Evolutionary conservation across 306 rosid genomes (phyloP), one percentile per base, ranked within the genome.

Genomic region (Prunus kanzakura): DNA sequence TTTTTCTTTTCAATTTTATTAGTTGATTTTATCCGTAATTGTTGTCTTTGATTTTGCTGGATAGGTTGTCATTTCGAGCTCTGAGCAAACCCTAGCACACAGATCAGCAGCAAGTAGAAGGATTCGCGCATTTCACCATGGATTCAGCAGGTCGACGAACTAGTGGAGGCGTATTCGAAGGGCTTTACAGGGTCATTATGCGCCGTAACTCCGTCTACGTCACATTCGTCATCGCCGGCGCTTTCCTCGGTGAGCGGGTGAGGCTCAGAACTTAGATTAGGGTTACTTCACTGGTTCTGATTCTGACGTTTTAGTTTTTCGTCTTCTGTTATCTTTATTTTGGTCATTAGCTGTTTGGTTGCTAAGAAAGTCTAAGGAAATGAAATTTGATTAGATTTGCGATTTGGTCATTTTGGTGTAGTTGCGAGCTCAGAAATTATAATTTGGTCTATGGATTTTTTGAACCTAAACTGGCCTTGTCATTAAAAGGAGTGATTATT

Each of bases 181-280:
- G 93, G 43, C 66, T 93, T 41, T 93, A 81, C 83, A 89, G 82
- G 64, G 91, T 91, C 16, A 19, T 89, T 45, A 88, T 86, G 97
- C 94, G 97, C 75, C 96, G 97, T 41, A 93, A 88, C 85, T 93
- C 92, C 23, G 86, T 88, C 57, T 87, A 91, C 14, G 87, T 88
- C 45, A 87, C 91, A 64, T 89, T 93, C 73, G 72, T 93, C 76
- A 87, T 93, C 79, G 92, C 90, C 7, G 98, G 93, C 18, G 91
- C 98, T 55, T 93, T 91, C 75, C 61, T 89, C 76, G 98, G 92
- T 14, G 97, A 93, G 84, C 85, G 98, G 84, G 96, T 93, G 58
- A 62, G 88, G 14, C 38, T 46, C 64, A 11, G 29, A 41, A 38
- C 15, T 3, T 68, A 35, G 29, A 8, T 43, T 49, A 13, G 43